Evolutionary conservation across 2,329 filamentous ascomycete genomes (phyloP), one percentile per base, ranked within the genome.

Genomic region (Ceratocystis diversiconidia): DNA sequence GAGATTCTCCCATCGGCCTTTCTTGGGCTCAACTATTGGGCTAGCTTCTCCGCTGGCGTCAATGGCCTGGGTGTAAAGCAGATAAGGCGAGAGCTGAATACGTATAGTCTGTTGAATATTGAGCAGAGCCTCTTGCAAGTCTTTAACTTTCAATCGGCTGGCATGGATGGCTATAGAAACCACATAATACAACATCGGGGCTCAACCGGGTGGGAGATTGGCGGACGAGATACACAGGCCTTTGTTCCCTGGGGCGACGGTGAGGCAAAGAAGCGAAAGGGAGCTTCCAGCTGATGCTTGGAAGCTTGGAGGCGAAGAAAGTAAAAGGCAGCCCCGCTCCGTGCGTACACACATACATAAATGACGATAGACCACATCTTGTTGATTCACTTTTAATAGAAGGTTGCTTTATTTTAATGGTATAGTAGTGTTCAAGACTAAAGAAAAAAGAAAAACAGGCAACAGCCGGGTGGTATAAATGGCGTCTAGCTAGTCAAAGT

Each of bases 61-160:
- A 44, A 62, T 19, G 44, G 15, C 12, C 3, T 25, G 3, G 55
- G 55, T 5, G 8, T 30, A 17, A 6, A 7, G 28, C 30, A 6
- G 3, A 30, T 19, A 30, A 7, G 28, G 15, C 61, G 43, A 5
- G 43, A 25, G 1, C 43, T 50, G 25, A 62, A 62, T 17, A 19
- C 12, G 8, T 62, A 62, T 25, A 32, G 61, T 8, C 41, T 62
- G 44, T n/a, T 48, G 8, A 62, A 44, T 10, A 62, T 62, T 62
- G 61, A 62, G 43, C 61, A 62, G 15, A 62, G 61, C 19, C 36
- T 62, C n/a, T 28, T 62, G 61, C 61, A 62, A 22, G 43, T 50
- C 10, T 25, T 62, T 22, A 48, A 62, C 17, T 62, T 62, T 44
- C 25, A 46, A n/a, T 46, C 61, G 4, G 22, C 61, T 15, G 61